phyloP scores from a whole-genome alignment of 352 stramenopile genomes.

The Pythium rishiriense region DNA sequence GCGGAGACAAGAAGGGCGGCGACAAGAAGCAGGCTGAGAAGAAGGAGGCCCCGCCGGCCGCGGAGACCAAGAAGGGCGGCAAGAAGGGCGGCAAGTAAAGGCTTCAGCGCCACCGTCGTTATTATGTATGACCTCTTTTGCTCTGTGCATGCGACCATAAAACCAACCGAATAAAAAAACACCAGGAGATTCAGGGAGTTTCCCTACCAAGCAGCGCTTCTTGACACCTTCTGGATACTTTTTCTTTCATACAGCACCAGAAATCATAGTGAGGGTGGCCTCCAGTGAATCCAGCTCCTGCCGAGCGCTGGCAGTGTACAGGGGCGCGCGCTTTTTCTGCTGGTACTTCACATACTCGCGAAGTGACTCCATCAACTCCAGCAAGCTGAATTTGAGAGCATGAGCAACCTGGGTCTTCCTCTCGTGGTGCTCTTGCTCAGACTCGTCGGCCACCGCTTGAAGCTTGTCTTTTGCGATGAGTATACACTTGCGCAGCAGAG shows the following conservation, averaged over 20 bases:
- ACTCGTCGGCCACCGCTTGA: background rate
- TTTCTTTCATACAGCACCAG: background rate
- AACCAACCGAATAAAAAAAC: background rate
- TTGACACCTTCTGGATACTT: too few species aligned
- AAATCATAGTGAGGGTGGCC: background rate
- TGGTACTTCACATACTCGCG: slow-evolving; percentile 12
- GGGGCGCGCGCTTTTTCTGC: slow-evolving; percentile 11
- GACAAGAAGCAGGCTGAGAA: slow-evolving; percentile 31
- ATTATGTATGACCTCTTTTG: background rate
- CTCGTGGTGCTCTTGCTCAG: background rate
- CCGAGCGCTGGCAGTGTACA: slow-evolving; percentile 7
- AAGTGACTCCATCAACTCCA: background rate
- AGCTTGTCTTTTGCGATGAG: slow-evolving; percentile 12
- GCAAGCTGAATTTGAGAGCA: background rate
- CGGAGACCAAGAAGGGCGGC: slow-evolving; percentile 36
- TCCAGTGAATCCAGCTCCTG: slow-evolving; percentile 15
- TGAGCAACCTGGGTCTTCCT: background rate
- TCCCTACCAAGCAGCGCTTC: too few species aligned
- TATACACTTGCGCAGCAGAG: slow-evolving; percentile 25
- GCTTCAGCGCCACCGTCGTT: too few species aligned
- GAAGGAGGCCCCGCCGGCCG: slow-evolving; percentile 27
- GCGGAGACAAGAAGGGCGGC: slow-evolving; percentile 26
- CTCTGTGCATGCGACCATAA: background rate
- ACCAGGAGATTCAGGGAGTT: too few species aligned
- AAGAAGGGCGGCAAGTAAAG: slow-evolving; percentile 48